phyloP scores from a whole-genome alignment of 2,329 filamentous ascomycete genomes.

The Didymella segeticola region DNA sequence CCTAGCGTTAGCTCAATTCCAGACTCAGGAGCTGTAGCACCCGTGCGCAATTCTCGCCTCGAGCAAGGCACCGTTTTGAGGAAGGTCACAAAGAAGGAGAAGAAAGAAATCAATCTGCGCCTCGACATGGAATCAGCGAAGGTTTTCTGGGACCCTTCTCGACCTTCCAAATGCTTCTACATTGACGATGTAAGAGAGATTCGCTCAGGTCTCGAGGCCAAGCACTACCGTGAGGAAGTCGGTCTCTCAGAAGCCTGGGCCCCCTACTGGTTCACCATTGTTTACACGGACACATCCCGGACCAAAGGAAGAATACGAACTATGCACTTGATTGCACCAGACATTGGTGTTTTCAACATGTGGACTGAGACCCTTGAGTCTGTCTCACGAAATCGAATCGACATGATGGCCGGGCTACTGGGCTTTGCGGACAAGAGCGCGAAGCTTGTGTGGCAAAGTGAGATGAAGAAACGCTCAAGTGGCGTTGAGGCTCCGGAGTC shows the following conservation, averaged over 20 bases:
- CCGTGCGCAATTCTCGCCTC: constrained; percentile 77
- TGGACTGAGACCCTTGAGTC: constrained; percentile 87
- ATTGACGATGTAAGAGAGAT: constrained; percentile 96
- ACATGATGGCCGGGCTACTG: constrained; percentile 88
- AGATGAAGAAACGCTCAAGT: constrained; percentile 72
- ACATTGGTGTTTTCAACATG: constrained; percentile 71
- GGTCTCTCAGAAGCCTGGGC: constrained; percentile 72
- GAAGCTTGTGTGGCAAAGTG: constrained; percentile 82
- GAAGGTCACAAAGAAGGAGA: constrained; percentile 86
- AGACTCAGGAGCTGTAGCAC: constrained; percentile 61
- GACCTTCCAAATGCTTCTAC: constrained; percentile 84
- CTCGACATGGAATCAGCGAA: constrained; percentile 85
- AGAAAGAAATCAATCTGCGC: constrained; percentile 73
- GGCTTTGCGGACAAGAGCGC: constrained; percentile 78
- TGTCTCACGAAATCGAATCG: constrained; percentile 84
- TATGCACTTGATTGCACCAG: constrained; percentile 84
- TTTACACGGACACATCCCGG: constrained; percentile 80
- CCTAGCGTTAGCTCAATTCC: constrained; percentile 47
- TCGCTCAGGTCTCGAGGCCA: constrained; percentile 79
- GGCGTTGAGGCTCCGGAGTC: constrained; percentile 67
- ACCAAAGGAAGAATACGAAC: constrained; percentile 78
- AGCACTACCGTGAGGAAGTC: constrained; percentile 88
- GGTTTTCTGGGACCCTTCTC: constrained; percentile 83
- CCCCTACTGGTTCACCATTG: constrained; percentile 83
- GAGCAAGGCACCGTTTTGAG: constrained; percentile 78